Evolutionary conservation across 1,139 yeast species (phyloP), one percentile per base, ranked within the genome.

Genomic region (Candida mesenterica): DNA sequence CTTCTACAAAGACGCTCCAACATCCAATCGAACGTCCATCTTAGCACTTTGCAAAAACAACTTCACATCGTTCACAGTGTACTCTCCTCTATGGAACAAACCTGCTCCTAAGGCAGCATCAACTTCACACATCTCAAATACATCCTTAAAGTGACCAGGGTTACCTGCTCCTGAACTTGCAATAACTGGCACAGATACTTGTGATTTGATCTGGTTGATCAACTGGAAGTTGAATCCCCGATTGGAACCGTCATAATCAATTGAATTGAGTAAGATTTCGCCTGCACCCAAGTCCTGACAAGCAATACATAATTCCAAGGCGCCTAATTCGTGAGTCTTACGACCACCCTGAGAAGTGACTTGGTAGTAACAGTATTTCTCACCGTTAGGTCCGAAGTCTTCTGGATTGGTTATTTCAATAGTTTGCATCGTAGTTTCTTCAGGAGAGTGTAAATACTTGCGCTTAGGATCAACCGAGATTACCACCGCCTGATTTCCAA

Each of bases 41-140:
- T 51, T 46, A 4, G 56, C 58, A 31, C 65, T 60, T 33, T 68
- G 63, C 53, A 90, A 70, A 46, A 72, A 79, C 24, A 72, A 60
- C 61, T 92, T 92, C 29, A 92, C 96, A 36, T 89, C 82, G 37
- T 75, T 73, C 10, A 92, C 97, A 12, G 87, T 81, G 59, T 82
- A 92, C 52, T 90, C 97, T 18, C 85, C 92, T 54, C 97, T 74
- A 67, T 92, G 98, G 68, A 92, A 92, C 79, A 92, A 82, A 31
- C 98, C 98, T 3, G 98, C 98, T 20, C 98, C 98, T 36, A 92
- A 71, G 9, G 98, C 97, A 32, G 98, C 98, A 62, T 92, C 98
- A 2, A 92, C 83, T 3, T 77, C 73, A 19, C 97, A 88, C 30
- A 80, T 72, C 34, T 70, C 71, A 55, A 92, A 92, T 1, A 88